Evolutionary conservation across 176 grass and related monocot species (phyloP).

Genomic region (maize (Zea mays)): DNA sequence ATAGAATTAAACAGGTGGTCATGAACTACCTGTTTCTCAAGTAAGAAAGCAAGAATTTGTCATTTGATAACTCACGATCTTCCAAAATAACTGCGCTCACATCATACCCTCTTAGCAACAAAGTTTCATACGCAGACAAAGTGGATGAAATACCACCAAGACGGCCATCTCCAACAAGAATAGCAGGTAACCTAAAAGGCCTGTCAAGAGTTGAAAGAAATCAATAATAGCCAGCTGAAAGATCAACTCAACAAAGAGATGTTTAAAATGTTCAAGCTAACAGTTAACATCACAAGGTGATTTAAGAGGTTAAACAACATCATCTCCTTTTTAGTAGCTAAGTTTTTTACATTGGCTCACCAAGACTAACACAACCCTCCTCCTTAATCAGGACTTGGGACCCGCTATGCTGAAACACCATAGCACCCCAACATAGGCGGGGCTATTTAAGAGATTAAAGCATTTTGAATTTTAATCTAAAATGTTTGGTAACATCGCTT

Average conservation of each 20-base stretch:
- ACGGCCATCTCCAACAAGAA: slow-evolving; percentile 93
- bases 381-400: too few species aligned
- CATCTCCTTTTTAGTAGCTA: too few species aligned
- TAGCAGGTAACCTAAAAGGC: slow-evolving; percentile 74
- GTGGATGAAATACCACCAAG: slow-evolving; percentile 93
- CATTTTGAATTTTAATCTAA: not conserved
- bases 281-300: not conserved
- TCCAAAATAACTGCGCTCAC: slow-evolving; percentile 76
- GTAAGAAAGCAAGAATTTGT: slow-evolving; percentile 66
- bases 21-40: slow-evolving; percentile 62
- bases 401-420: too few species aligned
- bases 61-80: slow-evolving; percentile 70
- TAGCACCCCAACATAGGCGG: too few species aligned
- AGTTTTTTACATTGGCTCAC: too few species aligned
- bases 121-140: slow-evolving; percentile 84
- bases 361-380: too few species aligned
- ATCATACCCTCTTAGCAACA: slow-evolving; percentile 91
- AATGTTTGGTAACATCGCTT: not conserved
- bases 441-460: not conserved
- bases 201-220: slow-evolving; percentile 46
- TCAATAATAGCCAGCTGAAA: not conserved
- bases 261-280: not conserved
- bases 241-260: not conserved
- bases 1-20: not conserved
- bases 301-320: not conserved